These are phyloP conservation scores for Tolypocladium endophyticum DNA, from an alignment of 2,329 filamentous ascomycete species.

Conservation along the genomic window DNA sequence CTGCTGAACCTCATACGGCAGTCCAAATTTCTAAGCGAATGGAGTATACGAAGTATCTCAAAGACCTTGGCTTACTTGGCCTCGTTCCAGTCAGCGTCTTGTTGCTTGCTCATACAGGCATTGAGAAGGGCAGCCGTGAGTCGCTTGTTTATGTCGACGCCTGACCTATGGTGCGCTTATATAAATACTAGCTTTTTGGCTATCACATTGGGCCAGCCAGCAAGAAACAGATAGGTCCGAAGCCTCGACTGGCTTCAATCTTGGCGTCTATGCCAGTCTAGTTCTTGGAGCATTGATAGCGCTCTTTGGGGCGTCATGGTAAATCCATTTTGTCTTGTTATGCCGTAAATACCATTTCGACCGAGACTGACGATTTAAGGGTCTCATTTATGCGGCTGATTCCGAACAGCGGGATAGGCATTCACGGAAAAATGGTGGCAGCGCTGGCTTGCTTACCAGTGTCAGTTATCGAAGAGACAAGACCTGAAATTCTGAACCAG, in stretches of 20 bases:
- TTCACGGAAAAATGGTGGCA: slow-evolving; percentile 1
- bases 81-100: background rate
- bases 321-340: background rate
- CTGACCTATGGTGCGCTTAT: background rate
- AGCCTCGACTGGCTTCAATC: background rate
- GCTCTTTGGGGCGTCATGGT: background rate
- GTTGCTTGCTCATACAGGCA: background rate
- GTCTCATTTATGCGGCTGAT: background rate
- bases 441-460: background rate
- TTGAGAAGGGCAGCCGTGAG: slow-evolving; percentile 1
- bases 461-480: background rate
- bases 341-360: background rate
- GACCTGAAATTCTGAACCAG: background rate
- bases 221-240: background rate
- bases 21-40: background rate
- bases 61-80: background rate
- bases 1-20: background rate
- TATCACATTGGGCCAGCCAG: background rate
- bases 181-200: background rate
- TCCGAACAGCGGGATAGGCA: background rate
- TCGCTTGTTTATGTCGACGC: background rate
- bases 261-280: background rate
- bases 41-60: background rate
- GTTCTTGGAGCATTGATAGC: background rate
- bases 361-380: background rate